phyloP scores from a whole-genome alignment of 495 filamentous ascomycete species.

The Lophiostoma macrostomum region DNA sequence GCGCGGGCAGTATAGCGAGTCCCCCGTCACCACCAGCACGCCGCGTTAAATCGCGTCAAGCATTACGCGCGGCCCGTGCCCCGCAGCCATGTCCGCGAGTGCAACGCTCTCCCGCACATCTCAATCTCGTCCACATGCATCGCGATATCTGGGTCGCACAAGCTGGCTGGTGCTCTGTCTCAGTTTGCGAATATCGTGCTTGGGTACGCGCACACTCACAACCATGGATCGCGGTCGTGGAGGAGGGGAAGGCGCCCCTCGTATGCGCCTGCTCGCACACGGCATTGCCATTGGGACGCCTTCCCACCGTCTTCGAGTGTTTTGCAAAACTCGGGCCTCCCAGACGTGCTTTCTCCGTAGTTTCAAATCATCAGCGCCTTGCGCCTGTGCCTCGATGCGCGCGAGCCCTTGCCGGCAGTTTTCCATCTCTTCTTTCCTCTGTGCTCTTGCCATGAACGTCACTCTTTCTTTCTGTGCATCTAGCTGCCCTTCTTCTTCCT shows the following conservation, averaged over 20 bases:
- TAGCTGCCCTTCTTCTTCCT: not conserved
- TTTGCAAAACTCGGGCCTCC: no score
- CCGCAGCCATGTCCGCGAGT: not conserved
- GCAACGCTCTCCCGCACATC: no score
- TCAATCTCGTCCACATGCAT: no score
- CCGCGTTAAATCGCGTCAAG: not conserved
- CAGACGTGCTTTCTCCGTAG: not conserved
- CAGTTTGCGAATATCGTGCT: no score
- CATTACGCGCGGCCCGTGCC: not conserved
- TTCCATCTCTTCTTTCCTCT: slow-evolving; percentile 16
- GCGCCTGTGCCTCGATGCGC: slow-evolving; percentile 20
- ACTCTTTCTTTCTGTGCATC: not conserved
- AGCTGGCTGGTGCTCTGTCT: no score
- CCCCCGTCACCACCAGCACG: not conserved
- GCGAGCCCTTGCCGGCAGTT: slow-evolving; percentile 15
- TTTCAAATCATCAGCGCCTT: slow-evolving; percentile 4
- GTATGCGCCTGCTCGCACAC: no score
- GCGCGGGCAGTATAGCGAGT: not conserved
- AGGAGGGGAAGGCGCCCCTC: no score
- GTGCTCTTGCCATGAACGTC: no score
- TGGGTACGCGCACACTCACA: no score
- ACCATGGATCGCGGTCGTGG: no score
- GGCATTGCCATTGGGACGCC: not conserved
- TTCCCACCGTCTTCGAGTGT: no score
- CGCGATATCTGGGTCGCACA: no score